Evolutionary conservation across 73 alveolate genomes (phyloP), one percentile per base, ranked within the genome.

Genomic region (Paramecium bursaria): DNA sequence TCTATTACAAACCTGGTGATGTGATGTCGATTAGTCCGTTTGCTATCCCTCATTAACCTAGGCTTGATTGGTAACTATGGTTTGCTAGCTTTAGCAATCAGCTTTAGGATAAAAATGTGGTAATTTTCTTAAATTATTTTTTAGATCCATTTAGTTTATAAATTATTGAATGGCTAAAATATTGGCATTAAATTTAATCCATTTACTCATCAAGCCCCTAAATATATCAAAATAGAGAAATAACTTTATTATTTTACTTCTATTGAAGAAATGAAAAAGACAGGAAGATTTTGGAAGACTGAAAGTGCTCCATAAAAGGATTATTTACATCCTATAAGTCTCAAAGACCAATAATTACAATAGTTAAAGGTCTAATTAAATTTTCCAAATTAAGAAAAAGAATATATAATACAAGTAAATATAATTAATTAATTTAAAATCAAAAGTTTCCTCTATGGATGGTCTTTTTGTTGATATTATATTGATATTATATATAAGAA

Each of bases 21-120:
- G 30, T 51, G 11, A 54, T 47, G 44, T 26, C 44, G 15, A 25
- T 77, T 26, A 92, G 95, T 9, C 48, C 53, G 27, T 55, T 92
- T 52, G 91, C 86, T 15, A 57, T 75, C 21, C 98, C 98, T 25
- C 95, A 94, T 86, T 85, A 94, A 60, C 98, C 98, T 1, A 74
- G 98, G 74, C 77, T 94, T 5, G 98, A 91, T 54, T 94, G 98
- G 98, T 73, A 94, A 75, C 60, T 94, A 44, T 94, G 98, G 97
- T 94, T 94, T 73, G 75, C 95, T 10, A 94, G 97, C 11, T 73
- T 91, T 19, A 75, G 91, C 10, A 61, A 57, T 9, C 3, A 55
- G 6, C 75, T 49, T 9, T 26, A 29, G 31, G 75, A 55, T 55
- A 9, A 29, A 55, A 29, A 46, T 46, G 27, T 19, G 21, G 49